A percentile compares a stretch with the other conserved stretches of the same genome.
Conservation (phyloP, 257 asterid species). For the Salvia miltiorrhiza region DNA sequence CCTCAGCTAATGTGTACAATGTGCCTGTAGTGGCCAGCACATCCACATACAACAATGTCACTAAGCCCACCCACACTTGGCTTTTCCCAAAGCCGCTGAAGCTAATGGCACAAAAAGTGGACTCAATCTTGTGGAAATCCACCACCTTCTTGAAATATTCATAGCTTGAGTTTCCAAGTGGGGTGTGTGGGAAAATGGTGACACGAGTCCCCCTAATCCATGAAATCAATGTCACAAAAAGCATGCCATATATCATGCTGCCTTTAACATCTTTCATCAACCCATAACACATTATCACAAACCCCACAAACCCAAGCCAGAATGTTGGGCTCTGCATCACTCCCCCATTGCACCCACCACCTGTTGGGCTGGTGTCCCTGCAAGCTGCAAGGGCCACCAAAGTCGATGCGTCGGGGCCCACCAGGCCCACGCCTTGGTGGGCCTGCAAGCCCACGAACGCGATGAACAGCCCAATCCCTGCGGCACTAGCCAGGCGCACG, state of each 20-base stretch:
- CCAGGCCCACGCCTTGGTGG: conserved; percentile 63
- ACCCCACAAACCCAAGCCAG: conserved; percentile 65
- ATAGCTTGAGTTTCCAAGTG: conserved; percentile 51
- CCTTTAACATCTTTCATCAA: conserved; percentile 65
- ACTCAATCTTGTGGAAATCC: conserved; percentile 56
- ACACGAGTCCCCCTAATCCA: conserved; percentile 70
- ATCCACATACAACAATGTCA: conserved; percentile 60
- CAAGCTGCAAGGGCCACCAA: conserved; percentile 54
- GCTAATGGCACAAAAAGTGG: conserved; percentile 54
- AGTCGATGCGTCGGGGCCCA: conserved; percentile 61
- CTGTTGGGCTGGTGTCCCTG: conserved; percentile 25
- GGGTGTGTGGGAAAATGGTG: conserved; percentile 60
- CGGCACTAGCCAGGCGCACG: conserved; percentile 52
- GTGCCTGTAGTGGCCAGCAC: conserved; percentile 74
- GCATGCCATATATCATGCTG: conserved; percentile 77
- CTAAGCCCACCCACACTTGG: conserved; percentile 66
- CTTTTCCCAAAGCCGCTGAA: conserved; percentile 46
- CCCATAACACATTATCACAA: conserved; percentile 54
- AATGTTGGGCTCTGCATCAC: conserved; percentile 73
- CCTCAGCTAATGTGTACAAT: conserved; percentile 65
- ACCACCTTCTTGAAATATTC: conserved; percentile 54
- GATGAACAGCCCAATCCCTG: conserved; percentile 71
- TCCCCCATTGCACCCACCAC: conserved; percentile 62
- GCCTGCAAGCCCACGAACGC: conserved; percentile 72
- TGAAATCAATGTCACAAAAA: conserved; percentile 61